Conservation (phyloP, 1,284 basidiomycete species). For the Pascua sp. region DNA sequence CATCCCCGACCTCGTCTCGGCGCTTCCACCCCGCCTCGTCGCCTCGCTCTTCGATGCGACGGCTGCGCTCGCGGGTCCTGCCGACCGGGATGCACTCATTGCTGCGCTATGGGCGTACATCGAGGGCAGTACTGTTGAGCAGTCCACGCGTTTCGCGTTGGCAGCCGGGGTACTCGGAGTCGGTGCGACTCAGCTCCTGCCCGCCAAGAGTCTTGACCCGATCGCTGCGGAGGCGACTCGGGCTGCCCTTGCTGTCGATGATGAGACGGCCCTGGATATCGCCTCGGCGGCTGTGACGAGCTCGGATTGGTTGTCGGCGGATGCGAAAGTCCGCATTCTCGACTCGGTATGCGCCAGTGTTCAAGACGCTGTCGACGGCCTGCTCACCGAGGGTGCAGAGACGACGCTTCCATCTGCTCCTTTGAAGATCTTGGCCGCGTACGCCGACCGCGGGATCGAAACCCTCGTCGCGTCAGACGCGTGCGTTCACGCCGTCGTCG, state of each 20-base stretch:
- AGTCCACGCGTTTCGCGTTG: slow-evolving; percentile 23
- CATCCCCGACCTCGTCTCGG: slow-evolving; percentile 13
- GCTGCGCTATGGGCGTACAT: slow-evolving; percentile 14
- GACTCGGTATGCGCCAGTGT: slow-evolving; percentile 50
- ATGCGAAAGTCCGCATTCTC: slow-evolving; percentile 30
- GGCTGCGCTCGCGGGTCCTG: slow-evolving; percentile 1
- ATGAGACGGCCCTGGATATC: slow-evolving; percentile 17
- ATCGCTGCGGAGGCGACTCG: slow-evolving; percentile 34
- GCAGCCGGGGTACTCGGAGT: slow-evolving; percentile 9
- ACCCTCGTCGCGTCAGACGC: slow-evolving; percentile 30
- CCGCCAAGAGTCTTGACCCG: slow-evolving; percentile 23
- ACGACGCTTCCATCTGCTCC: slow-evolving; percentile 8
- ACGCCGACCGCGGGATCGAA: slow-evolving; percentile 24
- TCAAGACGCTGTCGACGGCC: slow-evolving; percentile 52
- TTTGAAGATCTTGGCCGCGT: slow-evolving; percentile 33
- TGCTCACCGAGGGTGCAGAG: slow-evolving; percentile 18
- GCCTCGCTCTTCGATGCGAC: slow-evolving; percentile 18
- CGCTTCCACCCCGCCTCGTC: slow-evolving; percentile 15
- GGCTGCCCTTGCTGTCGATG: slow-evolving; percentile 21
- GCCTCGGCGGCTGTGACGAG: slow-evolving; percentile 14
- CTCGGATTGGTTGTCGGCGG: slow-evolving; percentile 23
- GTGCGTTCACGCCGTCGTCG: slow-evolving; percentile 30
- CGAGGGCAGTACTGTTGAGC: slow-evolving; percentile 10
- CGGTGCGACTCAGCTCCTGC: slow-evolving; percentile 11
- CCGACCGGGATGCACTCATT: slow-evolving; percentile 10